Conservation (phyloP, 2,329 filamentous ascomycete species). For the Talaromyces sp. region DNA sequence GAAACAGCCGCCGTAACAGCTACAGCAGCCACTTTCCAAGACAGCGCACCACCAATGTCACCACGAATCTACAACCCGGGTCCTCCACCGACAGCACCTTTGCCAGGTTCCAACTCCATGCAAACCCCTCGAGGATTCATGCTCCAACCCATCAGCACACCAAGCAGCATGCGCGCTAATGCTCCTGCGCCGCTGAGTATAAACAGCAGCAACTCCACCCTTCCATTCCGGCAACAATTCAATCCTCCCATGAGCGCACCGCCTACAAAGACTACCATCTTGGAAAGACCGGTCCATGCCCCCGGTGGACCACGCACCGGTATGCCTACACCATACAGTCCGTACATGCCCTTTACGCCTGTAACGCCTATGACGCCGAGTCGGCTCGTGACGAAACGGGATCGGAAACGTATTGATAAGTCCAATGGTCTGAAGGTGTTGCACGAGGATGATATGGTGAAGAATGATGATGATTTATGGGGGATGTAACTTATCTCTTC, state of each 20-base stretch:
- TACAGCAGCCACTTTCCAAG: constrained; percentile 37
- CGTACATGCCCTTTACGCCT: constrained; percentile 51
- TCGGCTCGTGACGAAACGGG: constrained; percentile 43
- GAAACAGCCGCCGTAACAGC: constrained; percentile 28
- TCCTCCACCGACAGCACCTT: constrained; percentile 53
- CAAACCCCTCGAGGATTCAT: neutral
- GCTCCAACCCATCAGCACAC: constrained; percentile 10
- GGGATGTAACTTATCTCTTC: constrained; percentile 24
- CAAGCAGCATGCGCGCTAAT: constrained; percentile 14
- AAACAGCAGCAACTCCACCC: constrained; percentile 25
- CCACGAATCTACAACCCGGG: constrained; percentile 56
- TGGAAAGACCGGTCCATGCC: constrained; percentile 41
- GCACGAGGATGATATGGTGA: constrained; percentile 47
- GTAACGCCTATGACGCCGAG: constrained; percentile 49
- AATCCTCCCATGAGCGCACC: constrained; percentile 42
- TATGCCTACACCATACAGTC: constrained; percentile 49
- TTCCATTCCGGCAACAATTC: constrained; percentile 46
- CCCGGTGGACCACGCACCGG: constrained; percentile 44
- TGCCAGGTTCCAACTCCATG: constrained; percentile 18
- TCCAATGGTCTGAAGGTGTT: constrained; percentile 44
- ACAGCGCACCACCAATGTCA: constrained; percentile 52
- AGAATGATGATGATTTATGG: constrained; percentile 47
- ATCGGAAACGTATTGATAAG: constrained; percentile 41
- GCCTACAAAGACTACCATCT: constrained; percentile 48
- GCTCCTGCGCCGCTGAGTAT: constrained; percentile 33